Evolutionary conservation across 495 filamentous ascomycete genomes (phyloP), one percentile per base, ranked within the genome.

Genomic region (Aspergillus cristatus): DNA sequence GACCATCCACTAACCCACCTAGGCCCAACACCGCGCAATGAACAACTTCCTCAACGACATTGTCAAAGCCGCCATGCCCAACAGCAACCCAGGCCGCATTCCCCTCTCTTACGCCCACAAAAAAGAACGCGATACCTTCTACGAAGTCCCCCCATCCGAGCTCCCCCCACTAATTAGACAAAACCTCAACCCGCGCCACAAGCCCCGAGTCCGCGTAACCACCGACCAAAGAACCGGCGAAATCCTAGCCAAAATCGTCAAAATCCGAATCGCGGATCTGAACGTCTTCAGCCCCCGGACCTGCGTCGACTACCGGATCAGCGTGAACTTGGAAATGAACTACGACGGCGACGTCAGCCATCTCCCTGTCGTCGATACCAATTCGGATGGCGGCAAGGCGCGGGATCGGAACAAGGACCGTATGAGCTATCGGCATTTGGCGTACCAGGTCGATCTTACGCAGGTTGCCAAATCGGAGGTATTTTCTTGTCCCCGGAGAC

Each of bases 401-500:
- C 71, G 75, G 2, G 76, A 82, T 40, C 76, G 89, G 7, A 80
- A 74, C 39, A 96, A 96, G 58, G 87, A 96, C 63, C 71, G 89
- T 18, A 64, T 96, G 60, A 89, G 83, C 55, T 96, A 96, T 63
- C 75, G 70, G 14, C 90, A 95, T 54, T 62, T 82, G 32, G 76
- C 70, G 14, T 95, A 91, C 54, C 85, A 89, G 48, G 70, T 96
- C 47, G 89, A 96, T 63, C 58, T 96, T 26, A 96, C 89, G 0
- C 87, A 94, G 53, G 89, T 96, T 10, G 82, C 76, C 7, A 68
- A 58, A 47, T 62, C 55, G 33, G 72, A 75, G 39, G 79, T 85
- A 63, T 62, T 73, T 71, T 37, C 18, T 35, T 37, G 14, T 13
- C 32, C 14, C 26, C 14, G 4, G 20, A 24, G 25, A 35, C 18